These are phyloP conservation scores for Cystofilobasidium macerans DNA, from an alignment of 768 basidiomycete species.

Conservation along the genomic window DNA sequence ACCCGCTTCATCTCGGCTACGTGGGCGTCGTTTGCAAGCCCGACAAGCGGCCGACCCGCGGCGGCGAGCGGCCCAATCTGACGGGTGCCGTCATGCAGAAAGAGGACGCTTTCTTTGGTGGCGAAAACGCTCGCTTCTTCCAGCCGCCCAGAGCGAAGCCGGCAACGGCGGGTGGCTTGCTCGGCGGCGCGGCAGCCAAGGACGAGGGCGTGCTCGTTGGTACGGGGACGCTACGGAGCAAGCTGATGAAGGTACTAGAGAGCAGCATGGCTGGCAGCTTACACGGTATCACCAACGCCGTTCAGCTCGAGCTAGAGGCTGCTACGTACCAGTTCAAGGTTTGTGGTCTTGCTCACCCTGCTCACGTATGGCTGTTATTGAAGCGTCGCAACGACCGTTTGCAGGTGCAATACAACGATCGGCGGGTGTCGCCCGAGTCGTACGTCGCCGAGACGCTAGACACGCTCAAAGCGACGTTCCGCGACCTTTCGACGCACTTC, in stretches of 20 bases:
- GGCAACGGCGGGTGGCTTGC: not conserved
- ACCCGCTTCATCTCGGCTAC: constrained; percentile 94
- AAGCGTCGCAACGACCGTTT: not conserved
- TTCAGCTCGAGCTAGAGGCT: constrained; percentile 93
- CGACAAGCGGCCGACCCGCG: constrained; percentile 27
- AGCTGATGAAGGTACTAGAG: constrained; percentile 94
- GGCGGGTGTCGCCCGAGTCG: constrained; percentile 83
- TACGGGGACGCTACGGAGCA: constrained; percentile 73
- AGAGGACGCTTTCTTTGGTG: constrained; percentile 42
- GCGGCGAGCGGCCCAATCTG: constrained; percentile 31
- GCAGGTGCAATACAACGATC: constrained; percentile 57
- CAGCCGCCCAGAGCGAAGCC: constrained; percentile 17
- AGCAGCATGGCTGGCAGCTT: constrained; percentile 94
- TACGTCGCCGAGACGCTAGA: constrained; percentile 98
- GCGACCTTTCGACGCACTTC: constrained; percentile 72
- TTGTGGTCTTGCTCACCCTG: constrained; percentile 40
- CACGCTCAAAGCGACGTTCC: constrained; percentile 73
- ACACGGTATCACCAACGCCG: constrained; percentile 91
- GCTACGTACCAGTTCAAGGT: constrained; percentile 99
- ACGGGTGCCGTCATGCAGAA: constrained; percentile 46
- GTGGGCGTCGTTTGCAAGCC: constrained; percentile 87
- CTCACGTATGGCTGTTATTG: too few species aligned
- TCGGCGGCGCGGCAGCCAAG: not conserved
- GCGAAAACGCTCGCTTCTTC: constrained; percentile 41
- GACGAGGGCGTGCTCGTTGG: constrained; percentile 62